Evolutionary conservation across 371 early-diverging fungal genomes (phyloP).

Genomic region (Lichtheimia hyalospora): DNA sequence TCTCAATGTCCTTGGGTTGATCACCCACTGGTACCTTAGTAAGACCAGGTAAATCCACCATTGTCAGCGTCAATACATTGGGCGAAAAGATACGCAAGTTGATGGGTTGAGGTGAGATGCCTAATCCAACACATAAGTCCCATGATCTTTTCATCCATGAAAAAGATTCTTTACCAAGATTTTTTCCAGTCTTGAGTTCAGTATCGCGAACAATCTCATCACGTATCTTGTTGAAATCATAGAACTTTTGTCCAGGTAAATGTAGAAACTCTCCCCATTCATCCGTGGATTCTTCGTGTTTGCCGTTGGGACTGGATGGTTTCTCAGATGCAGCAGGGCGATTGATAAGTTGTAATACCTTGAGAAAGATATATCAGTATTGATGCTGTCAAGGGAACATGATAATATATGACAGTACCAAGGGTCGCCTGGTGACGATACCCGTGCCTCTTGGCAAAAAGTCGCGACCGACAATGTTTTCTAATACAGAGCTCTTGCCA

Average conservation of each 20-base stretch:
- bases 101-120: constrained; percentile 93
- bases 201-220: constrained; percentile 94
- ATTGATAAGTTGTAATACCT: constrained; percentile 96
- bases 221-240: constrained; percentile 91
- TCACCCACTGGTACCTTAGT: constrained; percentile 98
- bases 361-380: constrained; percentile 5
- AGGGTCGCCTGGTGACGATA: constrained; percentile 93
- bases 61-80: constrained; percentile 94
- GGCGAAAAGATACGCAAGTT: constrained; percentile 94
- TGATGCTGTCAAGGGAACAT: background rate
- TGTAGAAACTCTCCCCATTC: constrained; percentile 98
- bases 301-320: constrained; percentile 12
- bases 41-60: constrained; percentile 98
- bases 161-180: constrained; percentile 58
- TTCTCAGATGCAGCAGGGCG: constrained; percentile 54
- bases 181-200: constrained; percentile 90
- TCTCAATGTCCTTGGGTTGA: constrained; percentile 99
- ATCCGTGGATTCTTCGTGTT: constrained; percentile 57
- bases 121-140: constrained; percentile 21
- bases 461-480: constrained; percentile 98
- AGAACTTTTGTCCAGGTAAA: constrained; percentile 90
- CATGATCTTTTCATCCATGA: background rate
- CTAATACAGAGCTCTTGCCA: constrained; percentile 99
- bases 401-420: constrained; percentile 54
- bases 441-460: constrained; percentile 97